Conservation (phyloP, 768 basidiomycete genomes). For the Rhodotorula paludigena region DNA sequence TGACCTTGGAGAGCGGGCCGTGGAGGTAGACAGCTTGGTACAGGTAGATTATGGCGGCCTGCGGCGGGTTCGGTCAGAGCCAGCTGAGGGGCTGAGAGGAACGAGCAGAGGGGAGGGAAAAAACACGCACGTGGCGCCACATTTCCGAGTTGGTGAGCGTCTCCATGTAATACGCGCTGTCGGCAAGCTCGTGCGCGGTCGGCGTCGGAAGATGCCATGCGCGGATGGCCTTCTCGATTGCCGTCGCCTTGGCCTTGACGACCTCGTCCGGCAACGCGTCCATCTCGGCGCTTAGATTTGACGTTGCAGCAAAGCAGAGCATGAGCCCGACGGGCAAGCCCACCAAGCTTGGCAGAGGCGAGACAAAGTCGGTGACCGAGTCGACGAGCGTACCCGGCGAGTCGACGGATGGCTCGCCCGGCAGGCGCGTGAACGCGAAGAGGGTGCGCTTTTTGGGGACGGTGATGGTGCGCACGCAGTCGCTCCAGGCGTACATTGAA, state of each 20-base stretch:
- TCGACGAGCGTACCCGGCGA: constrained; percentile 6
- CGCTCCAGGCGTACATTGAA: constrained; percentile 12
- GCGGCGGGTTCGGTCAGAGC: background rate
- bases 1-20: constrained; percentile 8
- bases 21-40: constrained; percentile 16
- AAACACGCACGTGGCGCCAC: constrained; percentile 24
- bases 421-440: constrained; percentile 13
- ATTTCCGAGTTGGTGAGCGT: constrained; percentile 20
- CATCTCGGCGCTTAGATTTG: constrained; percentile 21
- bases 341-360: constrained; percentile 10
- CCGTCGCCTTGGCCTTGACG: constrained; percentile 15
- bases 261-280: constrained; percentile 16
- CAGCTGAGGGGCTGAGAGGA: background rate
- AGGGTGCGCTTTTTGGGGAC: constrained; percentile 7
- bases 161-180: constrained; percentile 12
- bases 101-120: too few relatives aligned
- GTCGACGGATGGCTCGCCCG: constrained; percentile 7
- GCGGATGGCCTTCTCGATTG: constrained; percentile 21
- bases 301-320: constrained; percentile 16
- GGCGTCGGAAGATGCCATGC: constrained; percentile 1
- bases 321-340: constrained; percentile 27
- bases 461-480: constrained; percentile 21
- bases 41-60: constrained; percentile 28
- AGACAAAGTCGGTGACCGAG: background rate
- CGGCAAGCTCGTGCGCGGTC: background rate